phyloP scores from a whole-genome alignment of 1,284 basidiomycete genomes.

The Lentinus polychrous region DNA sequence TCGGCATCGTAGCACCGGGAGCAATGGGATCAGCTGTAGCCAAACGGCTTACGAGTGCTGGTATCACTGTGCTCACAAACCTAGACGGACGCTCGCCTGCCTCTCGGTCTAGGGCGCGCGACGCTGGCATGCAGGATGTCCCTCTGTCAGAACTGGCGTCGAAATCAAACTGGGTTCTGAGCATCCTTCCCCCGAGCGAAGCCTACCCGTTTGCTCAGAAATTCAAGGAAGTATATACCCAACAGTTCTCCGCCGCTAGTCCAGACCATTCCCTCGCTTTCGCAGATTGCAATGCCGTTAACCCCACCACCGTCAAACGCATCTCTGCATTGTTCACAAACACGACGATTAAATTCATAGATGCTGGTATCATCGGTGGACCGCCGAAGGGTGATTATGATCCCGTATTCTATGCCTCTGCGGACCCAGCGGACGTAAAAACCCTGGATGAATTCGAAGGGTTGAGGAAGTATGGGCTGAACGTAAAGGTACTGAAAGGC shows the following conservation, averaged over 20 bases:
- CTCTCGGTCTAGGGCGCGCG: constrained; percentile 39
- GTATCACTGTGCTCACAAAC: constrained; percentile 44
- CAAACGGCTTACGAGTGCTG: constrained; percentile 30
- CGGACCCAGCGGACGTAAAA: constrained; percentile 26
- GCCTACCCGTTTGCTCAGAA: constrained; percentile 42
- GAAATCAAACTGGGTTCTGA: constrained; percentile 41
- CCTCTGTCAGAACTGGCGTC: constrained; percentile 37
- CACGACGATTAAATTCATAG: constrained; percentile 39
- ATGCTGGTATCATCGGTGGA: constrained; percentile 53
- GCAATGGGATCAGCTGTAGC: constrained; percentile 40
- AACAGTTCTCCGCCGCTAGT: not conserved
- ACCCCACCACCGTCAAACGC: constrained; percentile 39
- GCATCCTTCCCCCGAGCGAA: constrained; percentile 51
- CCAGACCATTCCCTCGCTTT: constrained; percentile 21
- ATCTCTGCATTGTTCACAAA: constrained; percentile 40
- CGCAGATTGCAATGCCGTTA: constrained; percentile 58
- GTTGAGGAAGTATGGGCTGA: constrained; percentile 38
- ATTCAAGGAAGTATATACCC: constrained; percentile 26
- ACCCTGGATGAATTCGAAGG: constrained; percentile 37
- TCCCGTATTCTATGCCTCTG: constrained; percentile 51
- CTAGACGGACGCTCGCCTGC: constrained; percentile 43
- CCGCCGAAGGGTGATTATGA: constrained; percentile 42
- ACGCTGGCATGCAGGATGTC: constrained; percentile 46
- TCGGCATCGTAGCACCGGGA: constrained; percentile 40
- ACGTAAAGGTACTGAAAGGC: constrained; percentile 37